phyloP scores from a whole-genome alignment of 805 yeast species.

The Lachancea kluyveri region DNA sequence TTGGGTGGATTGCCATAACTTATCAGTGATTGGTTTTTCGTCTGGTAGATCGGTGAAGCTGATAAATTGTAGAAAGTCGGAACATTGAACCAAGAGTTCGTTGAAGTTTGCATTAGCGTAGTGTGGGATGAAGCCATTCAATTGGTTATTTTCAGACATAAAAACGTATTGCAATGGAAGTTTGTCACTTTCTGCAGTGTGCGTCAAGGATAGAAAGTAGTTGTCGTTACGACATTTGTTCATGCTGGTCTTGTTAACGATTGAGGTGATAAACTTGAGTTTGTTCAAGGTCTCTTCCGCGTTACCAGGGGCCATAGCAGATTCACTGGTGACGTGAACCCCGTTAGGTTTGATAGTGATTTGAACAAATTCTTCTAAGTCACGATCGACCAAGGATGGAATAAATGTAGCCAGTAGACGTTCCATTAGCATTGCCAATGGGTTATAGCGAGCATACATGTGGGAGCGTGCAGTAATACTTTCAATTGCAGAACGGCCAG shows the following conservation, averaged over 20 bases:
- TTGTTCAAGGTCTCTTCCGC: slow-evolving; percentile 41
- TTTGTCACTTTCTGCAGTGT: slow-evolving; percentile 62
- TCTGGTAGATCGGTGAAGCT: slow-evolving; percentile 80
- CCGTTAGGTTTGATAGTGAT: slow-evolving; percentile 51
- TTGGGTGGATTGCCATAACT: slow-evolving; percentile 49
- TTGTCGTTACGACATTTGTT: slow-evolving; percentile 64
- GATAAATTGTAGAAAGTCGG: slow-evolving; percentile 51
- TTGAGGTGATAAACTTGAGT: slow-evolving; percentile 64
- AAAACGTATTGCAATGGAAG: slow-evolving; percentile 73
- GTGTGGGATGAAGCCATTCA: slow-evolving; percentile 59
- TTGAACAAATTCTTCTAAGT: slow-evolving; percentile 47
- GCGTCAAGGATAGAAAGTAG: slow-evolving; percentile 81
- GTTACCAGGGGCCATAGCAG: slow-evolving; percentile 21
- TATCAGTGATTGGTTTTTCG: slow-evolving; percentile 58
- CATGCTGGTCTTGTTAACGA: slow-evolving; percentile 84
- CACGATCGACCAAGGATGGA: slow-evolving; percentile 47
- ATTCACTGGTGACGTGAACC: slow-evolving; percentile 21
- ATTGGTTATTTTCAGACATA: slow-evolving; percentile 85
- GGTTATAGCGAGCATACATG: slow-evolving; percentile 75
- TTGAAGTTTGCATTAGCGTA: slow-evolving; percentile 36
- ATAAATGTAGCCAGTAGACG: slow-evolving; percentile 49
- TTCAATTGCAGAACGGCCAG: slow-evolving; percentile 79
- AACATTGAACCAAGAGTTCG: slow-evolving; percentile 38
- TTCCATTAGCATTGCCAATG: slow-evolving; percentile 63
- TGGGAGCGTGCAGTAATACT: slow-evolving; percentile 54